Percentiles rank a stretch among this genome's conserved stretches.
phyloP scores from a whole-genome alignment of 805 yeast genomes.

The Saccharomycopsis schoenii region DNA sequence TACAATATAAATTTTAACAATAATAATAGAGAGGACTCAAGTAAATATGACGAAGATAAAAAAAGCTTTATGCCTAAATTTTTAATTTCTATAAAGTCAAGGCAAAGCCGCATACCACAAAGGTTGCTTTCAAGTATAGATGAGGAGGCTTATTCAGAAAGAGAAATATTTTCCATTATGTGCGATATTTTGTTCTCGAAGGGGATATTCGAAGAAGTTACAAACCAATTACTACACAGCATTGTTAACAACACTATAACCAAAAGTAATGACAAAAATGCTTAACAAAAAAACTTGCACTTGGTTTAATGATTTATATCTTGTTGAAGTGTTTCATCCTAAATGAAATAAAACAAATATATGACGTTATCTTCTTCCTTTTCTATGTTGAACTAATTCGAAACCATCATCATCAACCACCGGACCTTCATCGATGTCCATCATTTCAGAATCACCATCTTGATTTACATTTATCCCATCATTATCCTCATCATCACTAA shows the following conservation, averaged over 20 bases:
- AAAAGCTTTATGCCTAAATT: neutral
- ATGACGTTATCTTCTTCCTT: slow-evolving; percentile 20
- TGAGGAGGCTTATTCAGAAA: neutral
- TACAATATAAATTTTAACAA: slow-evolving; percentile 24
- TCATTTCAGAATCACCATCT: slow-evolving; percentile 30
- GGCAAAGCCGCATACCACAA: neutral
- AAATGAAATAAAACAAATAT: neutral
- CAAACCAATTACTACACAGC: neutral
- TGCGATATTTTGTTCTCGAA: neutral
- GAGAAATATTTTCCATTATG: neutral
- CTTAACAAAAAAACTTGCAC: neutral
- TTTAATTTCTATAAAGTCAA: neutral
- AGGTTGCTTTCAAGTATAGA: neutral
- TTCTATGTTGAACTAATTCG: slow-evolving; percentile 67
- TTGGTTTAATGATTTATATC: no score
- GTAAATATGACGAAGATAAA: neutral
- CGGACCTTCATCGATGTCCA: slow-evolving; percentile 37
- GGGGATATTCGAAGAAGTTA: neutral
- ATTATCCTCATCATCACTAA: slow-evolving; percentile 34
- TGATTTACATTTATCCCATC: slow-evolving; percentile 23
- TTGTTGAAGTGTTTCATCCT: neutral
- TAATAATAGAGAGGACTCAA: slow-evolving; percentile 1
- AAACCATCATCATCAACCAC: slow-evolving; percentile 91
- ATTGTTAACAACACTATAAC: neutral
- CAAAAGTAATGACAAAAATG: neutral